Evolutionary conservation across 495 filamentous ascomycete species (phyloP).

Genomic region (Zalerion maritima): DNA sequence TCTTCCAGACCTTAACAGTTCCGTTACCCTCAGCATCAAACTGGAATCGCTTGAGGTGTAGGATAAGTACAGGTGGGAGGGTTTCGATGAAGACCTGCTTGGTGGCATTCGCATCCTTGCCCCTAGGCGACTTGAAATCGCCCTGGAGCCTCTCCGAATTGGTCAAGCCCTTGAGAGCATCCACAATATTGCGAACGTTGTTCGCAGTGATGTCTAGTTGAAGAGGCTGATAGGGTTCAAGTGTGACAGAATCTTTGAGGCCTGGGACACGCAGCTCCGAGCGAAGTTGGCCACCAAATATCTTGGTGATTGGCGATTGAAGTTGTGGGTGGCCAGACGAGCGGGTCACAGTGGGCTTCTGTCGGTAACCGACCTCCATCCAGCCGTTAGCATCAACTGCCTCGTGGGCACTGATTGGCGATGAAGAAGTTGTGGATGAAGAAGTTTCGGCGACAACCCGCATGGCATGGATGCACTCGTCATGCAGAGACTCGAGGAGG

Average conservation of each 20-base stretch:
- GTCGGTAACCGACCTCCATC: conserved; percentile 88
- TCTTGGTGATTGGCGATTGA: conserved; percentile 78
- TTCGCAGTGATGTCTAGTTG: conserved; percentile 85
- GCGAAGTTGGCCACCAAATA: conserved; percentile 84
- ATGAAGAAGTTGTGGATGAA: conserved; percentile 25
- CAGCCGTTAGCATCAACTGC: conserved; percentile 47
- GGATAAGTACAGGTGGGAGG: conserved; percentile 78
- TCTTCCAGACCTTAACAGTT: conserved; percentile 97
- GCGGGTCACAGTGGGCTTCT: conserved; percentile 72
- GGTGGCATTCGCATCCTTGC: conserved; percentile 59
- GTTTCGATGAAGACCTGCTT: conserved; percentile 95
- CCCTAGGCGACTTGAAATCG: conserved; percentile 71
- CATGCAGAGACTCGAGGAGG: conserved; percentile 79
- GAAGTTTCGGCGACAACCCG: conserved; percentile 30
- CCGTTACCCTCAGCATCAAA: conserved; percentile 74
- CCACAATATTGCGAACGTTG: conserved; percentile 75
- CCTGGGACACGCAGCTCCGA: conserved; percentile 82
- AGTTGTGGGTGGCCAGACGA: conserved; percentile 61
- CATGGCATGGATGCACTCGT: conserved; percentile 74
- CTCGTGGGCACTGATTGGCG: conserved; percentile 24
- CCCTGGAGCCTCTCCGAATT: conserved; percentile 71
- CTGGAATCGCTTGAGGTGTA: conserved; percentile 95
- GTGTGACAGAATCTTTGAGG: conserved; percentile 74
- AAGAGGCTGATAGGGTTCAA: conserved; percentile 86
- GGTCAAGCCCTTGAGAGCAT: conserved; percentile 76